Percentiles rank a stretch among this genome's conserved stretches.
phyloP scores from a whole-genome alignment of 805 yeast species.

The Metschnikowia similis region DNA sequence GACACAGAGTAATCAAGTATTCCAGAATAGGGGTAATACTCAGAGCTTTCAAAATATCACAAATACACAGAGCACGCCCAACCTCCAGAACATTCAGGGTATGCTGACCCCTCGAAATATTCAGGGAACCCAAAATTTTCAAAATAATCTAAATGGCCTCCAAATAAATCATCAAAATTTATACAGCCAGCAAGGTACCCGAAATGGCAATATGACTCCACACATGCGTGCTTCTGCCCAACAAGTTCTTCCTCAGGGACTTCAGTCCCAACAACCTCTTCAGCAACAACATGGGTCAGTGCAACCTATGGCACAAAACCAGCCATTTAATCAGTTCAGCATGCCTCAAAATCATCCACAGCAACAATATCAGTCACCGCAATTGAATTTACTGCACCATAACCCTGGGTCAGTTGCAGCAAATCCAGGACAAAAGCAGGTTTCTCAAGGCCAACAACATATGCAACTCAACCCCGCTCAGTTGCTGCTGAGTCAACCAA shows the following conservation, averaged over 20 bases:
- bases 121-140: not conserved
- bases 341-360: conserved; percentile 4
- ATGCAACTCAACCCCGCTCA: conserved; percentile 3
- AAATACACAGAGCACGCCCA: not conserved
- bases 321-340: conserved; percentile 4
- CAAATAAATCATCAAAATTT: conserved; percentile 1
- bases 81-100: conserved; percentile 1
- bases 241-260: conserved; percentile 6
- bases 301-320: conserved; percentile 2
- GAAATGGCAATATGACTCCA: conserved; percentile 2
- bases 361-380: conserved; percentile 7
- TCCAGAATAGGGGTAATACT: conserved; percentile 1
- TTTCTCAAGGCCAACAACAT: conserved; percentile 2
- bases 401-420: conserved; percentile 3
- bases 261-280: not conserved
- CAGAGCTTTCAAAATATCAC: conserved; percentile 1
- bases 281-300: conserved; percentile 11
- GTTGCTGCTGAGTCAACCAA: not conserved
- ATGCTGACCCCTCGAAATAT: conserved; percentile 1
- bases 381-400: conserved; percentile 2
- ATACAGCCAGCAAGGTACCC: not conserved
- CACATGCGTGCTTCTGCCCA: conserved; percentile 1
- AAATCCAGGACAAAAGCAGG: conserved; percentile 2
- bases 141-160: not conserved
- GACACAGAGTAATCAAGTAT: not conserved